These are phyloP conservation scores for Adiantum capillusveneris DNA, from an alignment of 75 land plant genomes.

Conservation along the genomic window DNA sequence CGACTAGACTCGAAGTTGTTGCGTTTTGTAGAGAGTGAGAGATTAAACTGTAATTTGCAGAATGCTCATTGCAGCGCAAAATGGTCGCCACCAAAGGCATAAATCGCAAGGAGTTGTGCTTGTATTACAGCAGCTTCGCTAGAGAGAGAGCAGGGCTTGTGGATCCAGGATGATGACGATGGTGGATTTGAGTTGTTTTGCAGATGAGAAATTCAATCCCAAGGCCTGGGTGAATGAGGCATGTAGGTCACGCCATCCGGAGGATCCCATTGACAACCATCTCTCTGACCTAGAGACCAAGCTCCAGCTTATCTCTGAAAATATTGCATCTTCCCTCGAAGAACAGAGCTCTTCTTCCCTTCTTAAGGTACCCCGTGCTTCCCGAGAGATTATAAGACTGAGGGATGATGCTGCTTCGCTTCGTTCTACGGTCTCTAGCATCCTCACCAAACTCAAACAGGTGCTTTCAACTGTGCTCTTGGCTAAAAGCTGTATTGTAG, in stretches of 20 bases:
- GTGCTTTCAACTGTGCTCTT: slow-evolving; percentile 30
- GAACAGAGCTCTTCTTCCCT: slow-evolving; percentile 83
- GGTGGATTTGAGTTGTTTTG: slow-evolving; percentile 78
- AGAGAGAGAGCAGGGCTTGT: no score
- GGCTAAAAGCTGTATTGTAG: no score
- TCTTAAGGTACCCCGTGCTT: slow-evolving; percentile 82
- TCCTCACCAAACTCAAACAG: slow-evolving; percentile 71
- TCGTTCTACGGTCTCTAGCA: slow-evolving; percentile 60
- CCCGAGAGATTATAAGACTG: slow-evolving; percentile 73
- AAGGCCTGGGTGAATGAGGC: slow-evolving; percentile 90
- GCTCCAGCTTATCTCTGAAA: slow-evolving; percentile 74
- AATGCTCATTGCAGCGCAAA: no score
- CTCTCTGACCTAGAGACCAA: slow-evolving; percentile 85
- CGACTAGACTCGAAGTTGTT: no score
- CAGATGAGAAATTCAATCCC: slow-evolving; percentile 70
- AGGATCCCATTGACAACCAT: slow-evolving; percentile 62
- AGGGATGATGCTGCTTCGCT: slow-evolving; percentile 81
- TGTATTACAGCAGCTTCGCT: no score
- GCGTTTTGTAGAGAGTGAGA: no score
- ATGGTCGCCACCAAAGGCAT: no score
- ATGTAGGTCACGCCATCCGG: slow-evolving; percentile 58
- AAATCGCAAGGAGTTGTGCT: no score
- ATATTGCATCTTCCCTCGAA: slow-evolving; percentile 72
- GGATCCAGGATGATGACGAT: no score
- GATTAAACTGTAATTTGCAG: no score